Conservation (phyloP, 2,329 filamentous ascomycete species). For the Cladosporium sp. region DNA sequence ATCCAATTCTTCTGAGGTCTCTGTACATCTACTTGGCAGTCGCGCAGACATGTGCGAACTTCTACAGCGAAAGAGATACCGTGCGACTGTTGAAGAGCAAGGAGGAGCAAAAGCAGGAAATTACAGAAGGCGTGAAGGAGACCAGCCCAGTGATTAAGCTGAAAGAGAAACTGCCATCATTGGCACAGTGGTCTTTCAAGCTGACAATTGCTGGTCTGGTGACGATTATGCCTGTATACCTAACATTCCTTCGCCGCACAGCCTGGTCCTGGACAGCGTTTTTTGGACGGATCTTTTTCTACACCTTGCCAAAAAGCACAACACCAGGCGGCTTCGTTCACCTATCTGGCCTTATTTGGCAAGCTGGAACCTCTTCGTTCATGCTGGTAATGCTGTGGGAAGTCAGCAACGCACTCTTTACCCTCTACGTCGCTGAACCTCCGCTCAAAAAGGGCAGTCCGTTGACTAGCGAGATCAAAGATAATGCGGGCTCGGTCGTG, state of each 20-base stretch:
- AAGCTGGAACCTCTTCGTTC: constrained; percentile 50
- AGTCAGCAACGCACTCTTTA: constrained; percentile 69
- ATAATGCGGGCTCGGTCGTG: constrained; percentile 22
- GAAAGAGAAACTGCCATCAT: neutral
- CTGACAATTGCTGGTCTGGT: constrained; percentile 15
- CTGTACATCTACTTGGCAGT: constrained; percentile 64
- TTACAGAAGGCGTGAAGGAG: neutral
- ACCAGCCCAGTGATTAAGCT: neutral
- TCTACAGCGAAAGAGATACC: constrained; percentile 67
- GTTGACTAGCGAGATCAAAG: constrained; percentile 72
- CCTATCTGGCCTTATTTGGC: constrained; percentile 15
- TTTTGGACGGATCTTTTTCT: constrained; percentile 68
- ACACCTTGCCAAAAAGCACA: constrained; percentile 64
- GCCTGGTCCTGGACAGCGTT: constrained; percentile 66
- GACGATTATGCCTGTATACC: constrained; percentile 48
- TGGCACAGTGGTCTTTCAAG: constrained; percentile 17
- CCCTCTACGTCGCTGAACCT: constrained; percentile 69
- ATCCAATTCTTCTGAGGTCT: constrained; percentile 70
- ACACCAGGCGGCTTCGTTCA: constrained; percentile 47
- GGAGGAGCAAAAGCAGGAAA: constrained; percentile 21
- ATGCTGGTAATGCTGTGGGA: constrained; percentile 71
- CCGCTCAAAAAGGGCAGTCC: constrained; percentile 81
- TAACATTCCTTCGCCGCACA: constrained; percentile 48
- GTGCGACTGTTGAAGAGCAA: constrained; percentile 45
- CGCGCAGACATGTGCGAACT: constrained; percentile 62